These are phyloP conservation scores for Acidiella bohemica DNA, from an alignment of 495 filamentous ascomycete genomes.

Conservation along the genomic window DNA sequence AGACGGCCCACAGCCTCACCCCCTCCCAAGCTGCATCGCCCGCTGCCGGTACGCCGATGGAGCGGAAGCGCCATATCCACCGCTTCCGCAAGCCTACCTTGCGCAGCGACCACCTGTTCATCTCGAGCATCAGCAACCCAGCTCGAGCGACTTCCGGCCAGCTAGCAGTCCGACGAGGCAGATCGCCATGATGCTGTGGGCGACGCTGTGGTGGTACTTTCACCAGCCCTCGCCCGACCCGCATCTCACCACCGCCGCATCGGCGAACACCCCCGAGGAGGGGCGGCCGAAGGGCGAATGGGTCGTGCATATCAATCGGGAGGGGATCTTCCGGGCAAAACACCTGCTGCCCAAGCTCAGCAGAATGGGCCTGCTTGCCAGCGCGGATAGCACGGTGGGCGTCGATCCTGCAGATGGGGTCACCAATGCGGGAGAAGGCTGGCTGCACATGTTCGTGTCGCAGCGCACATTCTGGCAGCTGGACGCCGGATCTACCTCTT, in stretches of 20 bases:
- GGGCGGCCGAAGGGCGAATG: slow-evolving; percentile 78
- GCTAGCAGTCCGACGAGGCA: slow-evolving; percentile 66
- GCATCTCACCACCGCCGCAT: slow-evolving; percentile 46
- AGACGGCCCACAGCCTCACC: slow-evolving; percentile 5
- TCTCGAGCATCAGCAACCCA: slow-evolving; percentile 78
- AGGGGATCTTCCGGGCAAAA: slow-evolving; percentile 71
- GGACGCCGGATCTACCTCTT: slow-evolving; percentile 80
- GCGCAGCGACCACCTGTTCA: slow-evolving; percentile 67
- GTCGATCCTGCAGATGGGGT: slow-evolving; percentile 41
- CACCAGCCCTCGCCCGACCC: slow-evolving; percentile 52
- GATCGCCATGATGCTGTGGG: slow-evolving; percentile 94
- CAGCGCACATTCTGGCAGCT: slow-evolving; percentile 83
- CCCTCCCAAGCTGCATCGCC: slow-evolving; percentile 15
- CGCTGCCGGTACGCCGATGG: slow-evolving; percentile 8
- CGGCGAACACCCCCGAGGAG: slow-evolving; percentile 45
- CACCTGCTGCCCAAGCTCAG: slow-evolving; percentile 82
- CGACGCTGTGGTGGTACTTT: slow-evolving; percentile 93
- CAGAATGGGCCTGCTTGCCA: slow-evolving; percentile 76
- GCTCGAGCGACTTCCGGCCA: slow-evolving; percentile 64
- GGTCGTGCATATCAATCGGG: slow-evolving; percentile 69
- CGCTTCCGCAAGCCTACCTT: slow-evolving; percentile 61
- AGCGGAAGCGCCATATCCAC: slow-evolving; percentile 33
- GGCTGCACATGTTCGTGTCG: slow-evolving; percentile 71
- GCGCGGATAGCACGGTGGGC: slow-evolving; percentile 62
- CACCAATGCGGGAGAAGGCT: slow-evolving; percentile 42